Conservation (phyloP, 768 basidiomycete genomes). For the Suillus occidentalis region DNA sequence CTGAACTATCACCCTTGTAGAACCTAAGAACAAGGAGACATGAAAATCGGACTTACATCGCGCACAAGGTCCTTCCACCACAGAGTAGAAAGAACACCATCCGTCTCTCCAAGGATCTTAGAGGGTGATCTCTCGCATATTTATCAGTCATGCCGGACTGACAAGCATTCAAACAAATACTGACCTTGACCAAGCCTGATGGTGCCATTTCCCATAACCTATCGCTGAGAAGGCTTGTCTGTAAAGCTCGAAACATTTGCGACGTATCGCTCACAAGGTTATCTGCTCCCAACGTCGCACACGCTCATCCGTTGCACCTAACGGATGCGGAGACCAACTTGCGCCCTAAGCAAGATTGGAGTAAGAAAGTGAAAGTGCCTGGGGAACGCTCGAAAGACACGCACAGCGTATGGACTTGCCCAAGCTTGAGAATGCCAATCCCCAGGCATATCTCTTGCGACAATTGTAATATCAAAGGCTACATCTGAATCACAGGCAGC, state of each 20-base stretch:
- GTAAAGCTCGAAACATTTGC: background rate
- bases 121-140: conserved; percentile 37
- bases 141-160: background rate
- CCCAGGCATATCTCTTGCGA: conserved; percentile 39
- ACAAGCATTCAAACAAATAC: conserved; percentile 4
- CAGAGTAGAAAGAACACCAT: conserved; percentile 19
- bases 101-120: conserved; percentile 29
- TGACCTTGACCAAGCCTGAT: conserved; percentile 40
- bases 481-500: conserved; percentile 24
- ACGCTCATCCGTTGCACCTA: conserved; percentile 34
- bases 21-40: background rate
- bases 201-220: conserved; percentile 51
- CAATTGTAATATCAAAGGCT: conserved; percentile 25
- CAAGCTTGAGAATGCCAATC: conserved; percentile 44
- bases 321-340: conserved; percentile 46
- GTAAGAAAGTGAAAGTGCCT: background rate
- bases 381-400: conserved; percentile 15
- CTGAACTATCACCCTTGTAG: conserved; percentile 18
- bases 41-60: conserved; percentile 28
- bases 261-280: conserved; percentile 38
- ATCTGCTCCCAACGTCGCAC: conserved; percentile 38
- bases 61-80: conserved; percentile 44
- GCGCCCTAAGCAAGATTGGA: conserved; percentile 38
- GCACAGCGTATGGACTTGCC: conserved; percentile 51
- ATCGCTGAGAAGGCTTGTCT: conserved; percentile 29